Percentiles rank a stretch among this genome's conserved stretches.
These are phyloP conservation scores for Tetrahymena elliotti DNA, from an alignment of 73 alveolate species.

Conservation along the genomic window DNA sequence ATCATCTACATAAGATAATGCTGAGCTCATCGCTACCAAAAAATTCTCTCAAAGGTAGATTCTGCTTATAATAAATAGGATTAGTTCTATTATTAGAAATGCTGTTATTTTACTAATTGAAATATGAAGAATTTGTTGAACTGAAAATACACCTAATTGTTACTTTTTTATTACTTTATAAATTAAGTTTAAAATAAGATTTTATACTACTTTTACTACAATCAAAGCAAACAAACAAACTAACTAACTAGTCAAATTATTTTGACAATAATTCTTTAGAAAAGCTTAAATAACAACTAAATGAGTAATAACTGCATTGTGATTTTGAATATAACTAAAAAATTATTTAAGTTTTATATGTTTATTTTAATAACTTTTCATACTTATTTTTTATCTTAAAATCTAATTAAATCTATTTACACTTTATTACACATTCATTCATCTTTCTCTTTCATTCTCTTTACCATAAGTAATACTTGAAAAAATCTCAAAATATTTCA, in stretches of 20 bases:
- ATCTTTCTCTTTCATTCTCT: too few relatives aligned
- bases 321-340: too few relatives aligned
- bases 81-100: background rate
- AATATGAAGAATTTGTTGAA: background rate
- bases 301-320: background rate
- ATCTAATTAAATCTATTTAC: too few relatives aligned
- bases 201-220: background rate
- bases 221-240: too few relatives aligned
- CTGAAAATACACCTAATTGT: background rate
- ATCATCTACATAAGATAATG: background rate
- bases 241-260: background rate
- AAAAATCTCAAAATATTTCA: too few relatives aligned
- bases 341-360: too few relatives aligned
- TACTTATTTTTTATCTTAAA: too few relatives aligned
- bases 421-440: too few relatives aligned
- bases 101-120: background rate
- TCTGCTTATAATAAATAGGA: too few relatives aligned
- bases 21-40: background rate
- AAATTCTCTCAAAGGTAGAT: background rate
- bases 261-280: background rate
- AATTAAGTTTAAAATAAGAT: background rate
- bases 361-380: too few relatives aligned
- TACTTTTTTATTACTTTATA: background rate
- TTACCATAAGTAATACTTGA: too few relatives aligned
- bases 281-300: background rate